Base-by-base conservation (phyloP, 1,284 basidiomycete genomes). In the Papiliotrema nemorosa region DNA sequence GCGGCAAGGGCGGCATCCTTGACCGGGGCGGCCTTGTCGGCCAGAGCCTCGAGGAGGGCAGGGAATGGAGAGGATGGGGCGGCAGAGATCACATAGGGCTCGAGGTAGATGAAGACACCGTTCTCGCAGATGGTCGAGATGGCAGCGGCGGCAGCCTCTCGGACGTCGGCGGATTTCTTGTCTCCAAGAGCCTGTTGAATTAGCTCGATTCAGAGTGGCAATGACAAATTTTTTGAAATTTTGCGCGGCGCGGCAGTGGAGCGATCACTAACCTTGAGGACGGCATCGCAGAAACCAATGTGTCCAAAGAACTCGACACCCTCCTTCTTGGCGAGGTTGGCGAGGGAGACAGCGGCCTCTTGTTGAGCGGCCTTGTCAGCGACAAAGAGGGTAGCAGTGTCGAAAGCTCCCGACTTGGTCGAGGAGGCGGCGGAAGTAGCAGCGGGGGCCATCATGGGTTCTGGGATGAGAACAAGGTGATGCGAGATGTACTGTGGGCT, bases 31-130 rank as follows among this genome's bases (percentile, higher is more conserved):
- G 88, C 85, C 84, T 93, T 94, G 83, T 94, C 90, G 74, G 79
- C 80, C 58, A 92, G 85, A 52, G 87, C 86, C 78, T 97, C 96
- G 67, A 94, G 81, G 67, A 98, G 86, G 59, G 85, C 82, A 55
- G 82, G 81, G 75, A 91, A 88, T 63, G 97, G 81, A 62, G 88
- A 70, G 63, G 63, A 87, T 57, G 75, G 61, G 34, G 66, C 64
- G 52, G 87, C 87, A 63, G 85, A 83, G 75, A 91, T 76, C 78
- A 97, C 88, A 76, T 80, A 82, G 38, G 93, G 90, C 80, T 99
- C 96, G 61, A 97, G 84, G 59, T 88, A 84, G 76, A 84, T 85
- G 66, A 85, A 79, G 53, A 88, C 81, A 63, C 87, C 89, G 74
- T 84, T 84, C 67, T 86, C 81, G 76, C 90, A 80, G 55, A 84